A percentile compares a stretch with the other conserved stretches of the same genome.
Evolutionary conservation across 2,329 filamentous ascomycete species (phyloP).

Genomic region (Pseudogymnoascus sp.): DNA sequence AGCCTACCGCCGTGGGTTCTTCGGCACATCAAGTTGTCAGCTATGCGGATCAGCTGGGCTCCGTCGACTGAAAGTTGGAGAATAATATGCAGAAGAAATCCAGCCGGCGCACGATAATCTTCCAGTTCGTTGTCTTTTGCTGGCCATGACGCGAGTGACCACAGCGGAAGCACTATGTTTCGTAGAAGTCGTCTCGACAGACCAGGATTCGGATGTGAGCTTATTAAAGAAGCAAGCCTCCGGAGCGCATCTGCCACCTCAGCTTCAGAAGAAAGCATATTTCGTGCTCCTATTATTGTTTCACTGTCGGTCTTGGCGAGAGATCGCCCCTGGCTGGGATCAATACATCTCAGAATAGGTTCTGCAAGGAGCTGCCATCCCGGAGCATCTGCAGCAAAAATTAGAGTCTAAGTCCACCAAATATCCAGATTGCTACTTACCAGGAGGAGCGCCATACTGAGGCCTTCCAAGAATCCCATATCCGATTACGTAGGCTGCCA

Average conservation of each 20-base stretch:
- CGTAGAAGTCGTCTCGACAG: constrained; percentile 54
- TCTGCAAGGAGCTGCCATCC: constrained; percentile 58
- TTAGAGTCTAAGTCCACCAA: constrained; percentile 7
- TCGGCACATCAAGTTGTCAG: constrained; percentile 48
- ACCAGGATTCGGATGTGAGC: constrained; percentile 60
- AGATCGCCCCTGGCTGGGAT: constrained; percentile 28
- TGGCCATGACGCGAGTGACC: constrained; percentile 52
- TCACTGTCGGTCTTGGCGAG: constrained; percentile 14
- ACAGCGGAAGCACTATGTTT: constrained; percentile 54
- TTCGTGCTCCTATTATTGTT: constrained; percentile 36
- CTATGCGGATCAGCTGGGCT: constrained; percentile 42
- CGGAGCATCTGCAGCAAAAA: constrained; percentile 36
- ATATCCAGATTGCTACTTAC: constrained; percentile 29
- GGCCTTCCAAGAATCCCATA: constrained; percentile 61
- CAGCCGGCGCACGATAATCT: constrained; percentile 39
- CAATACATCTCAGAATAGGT: constrained; percentile 48
- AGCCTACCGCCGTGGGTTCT: constrained; percentile 34
- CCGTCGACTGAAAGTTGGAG: constrained; percentile 48
- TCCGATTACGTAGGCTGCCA: constrained; percentile 55
- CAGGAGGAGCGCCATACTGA: constrained; percentile 53
- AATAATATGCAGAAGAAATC: constrained; percentile 48
- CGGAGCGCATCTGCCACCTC: constrained; percentile 45
- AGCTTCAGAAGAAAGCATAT: constrained; percentile 39
- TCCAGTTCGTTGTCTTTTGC: constrained; percentile 30
- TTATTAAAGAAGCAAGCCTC: constrained; percentile 48